These are phyloP conservation scores for Fistulinella prunicolor DNA, from an alignment of 768 basidiomycete genomes.

Conservation along the genomic window DNA sequence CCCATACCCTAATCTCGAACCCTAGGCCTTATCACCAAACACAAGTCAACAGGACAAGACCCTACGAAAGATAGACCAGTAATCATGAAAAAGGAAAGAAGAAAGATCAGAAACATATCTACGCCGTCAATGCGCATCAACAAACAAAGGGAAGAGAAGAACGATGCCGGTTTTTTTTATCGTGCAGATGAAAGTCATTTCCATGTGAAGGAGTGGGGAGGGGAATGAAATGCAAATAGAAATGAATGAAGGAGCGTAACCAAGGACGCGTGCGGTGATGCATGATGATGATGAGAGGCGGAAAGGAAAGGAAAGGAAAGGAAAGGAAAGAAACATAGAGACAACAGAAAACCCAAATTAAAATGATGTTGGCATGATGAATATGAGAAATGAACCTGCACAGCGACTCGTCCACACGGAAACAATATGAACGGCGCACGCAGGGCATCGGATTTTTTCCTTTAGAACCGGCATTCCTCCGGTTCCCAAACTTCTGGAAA, in stretches of 20 bases:
- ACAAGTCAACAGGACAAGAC: slow-evolving; percentile 2
- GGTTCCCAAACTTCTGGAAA: slow-evolving; percentile 37
- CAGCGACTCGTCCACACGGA: slow-evolving; percentile 7
- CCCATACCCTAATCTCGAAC: slow-evolving; percentile 10
- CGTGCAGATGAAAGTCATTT: slow-evolving; percentile 4
- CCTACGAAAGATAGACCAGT: slow-evolving; percentile 5
- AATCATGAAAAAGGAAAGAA: neutral
- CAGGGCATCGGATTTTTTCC: neutral
- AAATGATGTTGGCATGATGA: slow-evolving; percentile 14
- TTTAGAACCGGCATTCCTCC: slow-evolving; percentile 23
- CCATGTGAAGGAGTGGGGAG: slow-evolving; percentile 3
- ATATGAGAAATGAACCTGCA: slow-evolving; percentile 18
- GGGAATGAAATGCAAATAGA: slow-evolving; percentile 13
- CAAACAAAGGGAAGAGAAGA: neutral
- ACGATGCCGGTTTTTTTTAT: slow-evolving; percentile 5
- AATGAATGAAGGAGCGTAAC: slow-evolving; percentile 12
- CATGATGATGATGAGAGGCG: slow-evolving; percentile 8
- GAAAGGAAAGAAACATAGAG: slow-evolving; percentile 7
- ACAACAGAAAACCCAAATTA: slow-evolving; percentile 1
- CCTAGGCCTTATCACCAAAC: slow-evolving; percentile 4
- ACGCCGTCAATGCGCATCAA: slow-evolving; percentile 6
- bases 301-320: neutral
- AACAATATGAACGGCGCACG: too few species aligned
- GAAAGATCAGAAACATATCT: slow-evolving; percentile 3
- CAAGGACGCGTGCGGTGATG: slow-evolving; percentile 16